These are phyloP conservation scores for Melocanna baccifera DNA, from an alignment of 176 grass and related monocot species.

Conservation along the genomic window DNA sequence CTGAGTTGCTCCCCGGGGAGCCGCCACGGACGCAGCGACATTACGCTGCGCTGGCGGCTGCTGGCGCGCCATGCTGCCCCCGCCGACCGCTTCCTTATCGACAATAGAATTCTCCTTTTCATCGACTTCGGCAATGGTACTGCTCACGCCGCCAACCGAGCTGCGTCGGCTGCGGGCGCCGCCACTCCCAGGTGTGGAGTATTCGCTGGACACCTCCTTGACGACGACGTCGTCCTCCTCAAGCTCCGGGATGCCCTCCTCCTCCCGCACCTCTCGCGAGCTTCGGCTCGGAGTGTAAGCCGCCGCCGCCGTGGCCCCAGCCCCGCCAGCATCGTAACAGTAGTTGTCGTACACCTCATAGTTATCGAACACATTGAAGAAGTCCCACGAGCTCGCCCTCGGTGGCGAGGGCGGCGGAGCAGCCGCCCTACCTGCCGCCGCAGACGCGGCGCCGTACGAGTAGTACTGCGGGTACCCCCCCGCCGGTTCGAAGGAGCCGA, in stretches of 20 bases:
- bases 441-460: slow-evolving; percentile 24
- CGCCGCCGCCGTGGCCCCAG: not conserved
- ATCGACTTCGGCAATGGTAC: slow-evolving; percentile 2
- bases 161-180: slow-evolving; percentile 31
- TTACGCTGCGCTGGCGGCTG: slow-evolving; percentile 13
- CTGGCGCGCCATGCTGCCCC: slow-evolving; percentile 6
- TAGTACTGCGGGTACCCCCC: slow-evolving; percentile 26
- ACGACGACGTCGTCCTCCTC: slow-evolving; percentile 67
- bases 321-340: slow-evolving; percentile 30
- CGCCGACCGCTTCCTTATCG: slow-evolving; percentile 49
- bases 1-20: not conserved
- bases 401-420: slow-evolving; percentile 65
- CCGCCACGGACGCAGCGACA: not conserved
- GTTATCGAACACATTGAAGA: slow-evolving; percentile 71
- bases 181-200: not conserved
- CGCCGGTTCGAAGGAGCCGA: slow-evolving; percentile 36
- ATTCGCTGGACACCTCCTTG: slow-evolving; percentile 58
- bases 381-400: slow-evolving; percentile 73
- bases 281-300: slow-evolving; percentile 65
- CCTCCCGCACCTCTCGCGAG: slow-evolving; percentile 72
- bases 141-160: slow-evolving; percentile 33
- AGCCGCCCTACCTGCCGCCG: not conserved
- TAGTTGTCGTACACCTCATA: slow-evolving; percentile 53
- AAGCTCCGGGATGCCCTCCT: slow-evolving; percentile 92
- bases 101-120: slow-evolving; percentile 12